A percentile compares a stretch with the other conserved stretches of the same genome.
These are phyloP conservation scores for Hypoxylon intermedium DNA, from an alignment of 495 filamentous ascomycete genomes.

Conservation along the genomic window DNA sequence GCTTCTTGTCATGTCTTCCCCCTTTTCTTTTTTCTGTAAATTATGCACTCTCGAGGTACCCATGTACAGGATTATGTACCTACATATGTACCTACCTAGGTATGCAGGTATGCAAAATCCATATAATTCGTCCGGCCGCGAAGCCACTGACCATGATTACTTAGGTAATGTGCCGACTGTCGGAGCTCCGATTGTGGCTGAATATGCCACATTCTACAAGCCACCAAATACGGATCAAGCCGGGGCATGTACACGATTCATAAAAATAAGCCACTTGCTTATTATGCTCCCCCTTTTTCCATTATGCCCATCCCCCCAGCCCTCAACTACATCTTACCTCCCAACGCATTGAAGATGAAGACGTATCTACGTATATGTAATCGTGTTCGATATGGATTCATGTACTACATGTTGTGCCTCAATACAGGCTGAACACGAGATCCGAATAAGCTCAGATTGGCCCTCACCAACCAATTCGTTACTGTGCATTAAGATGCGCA, in stretches of 20 bases:
- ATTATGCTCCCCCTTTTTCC: neutral
- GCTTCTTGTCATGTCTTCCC: no score
- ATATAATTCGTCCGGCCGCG: neutral
- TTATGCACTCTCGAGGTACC: no score
- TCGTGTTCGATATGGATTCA: neutral
- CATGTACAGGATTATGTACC: no score
- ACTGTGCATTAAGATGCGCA: slow-evolving; percentile 10
- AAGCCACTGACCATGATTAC: neutral
- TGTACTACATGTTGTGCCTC: slow-evolving; percentile 23
- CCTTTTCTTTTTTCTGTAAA: no score
- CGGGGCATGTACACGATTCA: neutral
- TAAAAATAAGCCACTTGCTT: neutral
- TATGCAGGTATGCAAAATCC: no score
- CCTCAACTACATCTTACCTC: slow-evolving; percentile 11
- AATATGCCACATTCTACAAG: no score
- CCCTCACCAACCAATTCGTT: slow-evolving; percentile 19
- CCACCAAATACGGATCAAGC: no score
- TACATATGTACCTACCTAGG: no score
- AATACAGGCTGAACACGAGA: slow-evolving; percentile 34
- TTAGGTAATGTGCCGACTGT: slow-evolving; percentile 9
- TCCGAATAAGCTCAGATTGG: slow-evolving; percentile 14
- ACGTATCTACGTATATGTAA: neutral
- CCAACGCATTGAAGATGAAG: neutral
- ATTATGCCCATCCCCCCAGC: neutral
- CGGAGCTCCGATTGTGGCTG: slow-evolving; percentile 35